phyloP scores from a whole-genome alignment of 208 protist genomes.

The Vickermania ingenoplastis region DNA sequence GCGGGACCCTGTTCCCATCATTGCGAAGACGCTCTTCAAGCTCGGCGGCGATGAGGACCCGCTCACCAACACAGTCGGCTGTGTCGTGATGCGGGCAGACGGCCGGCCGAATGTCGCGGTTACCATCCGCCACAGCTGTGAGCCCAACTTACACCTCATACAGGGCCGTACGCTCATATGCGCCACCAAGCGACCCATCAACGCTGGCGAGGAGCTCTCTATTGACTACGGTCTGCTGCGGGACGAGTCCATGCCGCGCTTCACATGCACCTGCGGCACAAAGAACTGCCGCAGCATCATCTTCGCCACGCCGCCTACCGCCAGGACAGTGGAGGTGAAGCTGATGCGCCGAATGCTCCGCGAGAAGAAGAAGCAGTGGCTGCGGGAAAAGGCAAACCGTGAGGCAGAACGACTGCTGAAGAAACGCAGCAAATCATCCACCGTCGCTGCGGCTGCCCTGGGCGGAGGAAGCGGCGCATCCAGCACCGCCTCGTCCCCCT shows the following conservation, averaged over 20 bases:
- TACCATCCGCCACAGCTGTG: constrained; percentile 83
- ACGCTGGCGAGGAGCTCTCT: constrained; percentile 78
- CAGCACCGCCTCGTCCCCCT: too few species aligned
- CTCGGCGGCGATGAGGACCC: constrained; percentile 23
- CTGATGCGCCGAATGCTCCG: constrained; percentile 42
- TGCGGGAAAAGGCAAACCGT: constrained; percentile 60
- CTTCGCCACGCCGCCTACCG: constrained; percentile 52
- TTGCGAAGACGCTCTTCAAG: constrained; percentile 70
- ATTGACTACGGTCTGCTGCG: constrained; percentile 80
- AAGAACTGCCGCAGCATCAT: constrained; percentile 78
- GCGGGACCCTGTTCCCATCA: constrained; percentile 54
- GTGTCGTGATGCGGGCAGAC: constrained; percentile 64
- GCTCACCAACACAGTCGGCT: constrained; percentile 27
- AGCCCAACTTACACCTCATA: constrained; percentile 83
- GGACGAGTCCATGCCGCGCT: constrained; percentile 68
- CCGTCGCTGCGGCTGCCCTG: constrained; percentile 2
- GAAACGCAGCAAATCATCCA: constrained; percentile 27
- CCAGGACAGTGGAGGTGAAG: constrained; percentile 57
- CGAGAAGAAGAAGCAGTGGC: constrained; percentile 69
- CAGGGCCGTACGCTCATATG: constrained; percentile 72
- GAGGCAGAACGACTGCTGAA: constrained; percentile 71
- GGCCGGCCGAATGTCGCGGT: constrained; percentile 48
- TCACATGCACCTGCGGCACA: constrained; percentile 76
- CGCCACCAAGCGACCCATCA: constrained; percentile 68
- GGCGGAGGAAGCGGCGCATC: too few species aligned